Evolutionary conservation across 768 basidiomycete species (phyloP).

Genomic region (Suillus alpinus): DNA sequence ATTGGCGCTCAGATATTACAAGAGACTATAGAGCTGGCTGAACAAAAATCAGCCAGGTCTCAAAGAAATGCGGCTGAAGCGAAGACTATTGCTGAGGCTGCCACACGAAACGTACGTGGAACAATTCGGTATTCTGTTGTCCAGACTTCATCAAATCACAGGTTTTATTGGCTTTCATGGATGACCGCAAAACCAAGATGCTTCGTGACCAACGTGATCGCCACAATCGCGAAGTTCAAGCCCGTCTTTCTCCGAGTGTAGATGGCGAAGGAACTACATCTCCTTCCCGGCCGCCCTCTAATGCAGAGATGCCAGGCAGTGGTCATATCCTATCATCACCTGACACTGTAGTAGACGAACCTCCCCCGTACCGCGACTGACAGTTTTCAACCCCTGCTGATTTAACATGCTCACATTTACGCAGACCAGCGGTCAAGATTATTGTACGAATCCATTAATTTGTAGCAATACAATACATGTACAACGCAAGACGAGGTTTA

Average conservation of each 20-base stretch:
- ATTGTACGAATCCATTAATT: background rate
- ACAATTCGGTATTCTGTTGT: background rate
- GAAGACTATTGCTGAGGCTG: conserved; percentile 55
- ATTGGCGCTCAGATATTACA: conserved; percentile 65
- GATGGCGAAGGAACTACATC: background rate
- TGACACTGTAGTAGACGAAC: conserved; percentile 14
- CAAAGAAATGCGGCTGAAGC: conserved; percentile 50
- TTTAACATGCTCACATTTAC: background rate
- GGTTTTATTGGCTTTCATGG: conserved; percentile 79
- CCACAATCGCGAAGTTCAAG: conserved; percentile 37
- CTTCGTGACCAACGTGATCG: conserved; percentile 59
- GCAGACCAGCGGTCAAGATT: background rate
- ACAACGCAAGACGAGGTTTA: background rate
- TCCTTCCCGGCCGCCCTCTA: background rate
- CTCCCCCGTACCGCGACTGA: conserved; percentile 18
- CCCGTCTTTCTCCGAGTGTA: conserved; percentile 1
- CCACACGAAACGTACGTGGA: conserved; percentile 50
- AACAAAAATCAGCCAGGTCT: conserved; percentile 44
- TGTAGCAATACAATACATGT: background rate
- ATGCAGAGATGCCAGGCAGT: conserved; percentile 23
- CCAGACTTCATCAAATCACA: conserved; percentile 24
- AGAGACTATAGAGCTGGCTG: conserved; percentile 57
- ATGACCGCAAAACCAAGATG: conserved; percentile 65
- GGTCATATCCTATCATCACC: conserved; percentile 17
- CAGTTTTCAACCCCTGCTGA: background rate